phyloP scores from a whole-genome alignment of 768 basidiomycete species.

The Leccinum subtestaceum region DNA sequence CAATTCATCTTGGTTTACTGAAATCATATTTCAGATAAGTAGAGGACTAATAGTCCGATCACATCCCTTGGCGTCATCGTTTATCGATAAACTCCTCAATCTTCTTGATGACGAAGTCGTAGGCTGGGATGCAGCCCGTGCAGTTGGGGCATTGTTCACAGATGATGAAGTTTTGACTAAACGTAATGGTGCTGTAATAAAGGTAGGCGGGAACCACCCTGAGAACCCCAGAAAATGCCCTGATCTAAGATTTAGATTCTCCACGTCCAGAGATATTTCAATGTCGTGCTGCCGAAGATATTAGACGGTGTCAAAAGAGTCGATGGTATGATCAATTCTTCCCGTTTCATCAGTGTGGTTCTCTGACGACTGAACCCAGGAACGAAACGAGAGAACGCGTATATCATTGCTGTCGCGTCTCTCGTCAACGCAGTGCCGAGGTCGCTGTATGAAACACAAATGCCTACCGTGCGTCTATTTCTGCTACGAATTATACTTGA shows the following conservation, averaged over 20 bases:
- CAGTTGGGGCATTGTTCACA: slow-evolving; percentile 64
- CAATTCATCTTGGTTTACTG: neutral
- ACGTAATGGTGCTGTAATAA: slow-evolving; percentile 71
- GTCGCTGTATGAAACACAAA: slow-evolving; percentile 64
- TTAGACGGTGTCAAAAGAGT: slow-evolving; percentile 59
- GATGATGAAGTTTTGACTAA: slow-evolving; percentile 69
- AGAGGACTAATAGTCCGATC: slow-evolving; percentile 79
- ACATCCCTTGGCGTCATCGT: slow-evolving; percentile 53
- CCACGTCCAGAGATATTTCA: slow-evolving; percentile 74
- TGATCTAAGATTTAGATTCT: slow-evolving; percentile 50
- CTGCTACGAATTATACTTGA: neutral
- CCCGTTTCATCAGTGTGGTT: neutral
- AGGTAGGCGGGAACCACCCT: slow-evolving; percentile 44
- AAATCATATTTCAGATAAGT: slow-evolving; percentile 49
- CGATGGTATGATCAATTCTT: slow-evolving; percentile 30
- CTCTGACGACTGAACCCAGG: slow-evolving; percentile 35
- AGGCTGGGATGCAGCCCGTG: slow-evolving; percentile 71
- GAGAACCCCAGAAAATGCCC: neutral
- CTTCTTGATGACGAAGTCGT: slow-evolving; percentile 66
- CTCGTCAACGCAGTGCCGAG: slow-evolving; percentile 80
- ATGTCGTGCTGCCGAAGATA: slow-evolving; percentile 68
- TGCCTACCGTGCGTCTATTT: slow-evolving; percentile 49
- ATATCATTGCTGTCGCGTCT: slow-evolving; percentile 80
- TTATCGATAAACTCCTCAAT: slow-evolving; percentile 64
- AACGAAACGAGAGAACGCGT: slow-evolving; percentile 54